Conservation (phyloP, 2,329 filamentous ascomycete genomes). For the Ceratocystis eucalypticola region DNA sequence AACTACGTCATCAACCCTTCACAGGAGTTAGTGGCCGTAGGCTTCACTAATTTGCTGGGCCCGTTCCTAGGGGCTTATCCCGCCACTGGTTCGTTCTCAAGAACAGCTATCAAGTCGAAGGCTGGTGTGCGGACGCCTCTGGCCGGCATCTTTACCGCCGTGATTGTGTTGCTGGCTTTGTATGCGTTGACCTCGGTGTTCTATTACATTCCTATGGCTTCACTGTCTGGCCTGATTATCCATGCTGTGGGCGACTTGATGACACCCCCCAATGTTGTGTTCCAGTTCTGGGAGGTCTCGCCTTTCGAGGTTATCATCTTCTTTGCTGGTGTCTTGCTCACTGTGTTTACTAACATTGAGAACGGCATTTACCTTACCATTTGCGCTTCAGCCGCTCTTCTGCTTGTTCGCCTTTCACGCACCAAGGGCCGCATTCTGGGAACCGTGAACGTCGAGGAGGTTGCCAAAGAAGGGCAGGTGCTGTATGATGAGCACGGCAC, state of each 20-base stretch:
- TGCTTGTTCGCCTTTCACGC: constrained; percentile 73
- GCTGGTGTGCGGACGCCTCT: constrained; percentile 86
- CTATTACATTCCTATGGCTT: constrained; percentile 78
- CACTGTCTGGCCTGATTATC: constrained; percentile 80
- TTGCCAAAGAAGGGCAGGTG: constrained; percentile 13
- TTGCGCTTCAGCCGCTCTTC: constrained; percentile 57
- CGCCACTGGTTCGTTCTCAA: constrained; percentile 87
- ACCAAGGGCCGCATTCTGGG: constrained; percentile 76
- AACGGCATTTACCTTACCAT: constrained; percentile 86
- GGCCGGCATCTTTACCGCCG: constrained; percentile 74
- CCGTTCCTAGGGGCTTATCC: constrained; percentile 80
- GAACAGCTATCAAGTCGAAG: constrained; percentile 94
- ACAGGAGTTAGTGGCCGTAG: constrained; percentile 90
- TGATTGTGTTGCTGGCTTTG: constrained; percentile 76
- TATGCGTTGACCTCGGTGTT: constrained; percentile 82
- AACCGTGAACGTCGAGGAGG: constrained; percentile 40
- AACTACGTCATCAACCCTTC: constrained; percentile 94
- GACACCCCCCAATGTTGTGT: constrained; percentile 78
- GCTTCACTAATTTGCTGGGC: constrained; percentile 75
- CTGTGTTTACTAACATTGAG: constrained; percentile 78
- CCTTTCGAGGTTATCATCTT: constrained; percentile 86
- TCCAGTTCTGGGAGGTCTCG: constrained; percentile 89
- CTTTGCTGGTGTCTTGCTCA: constrained; percentile 82
- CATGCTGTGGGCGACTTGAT: constrained; percentile 90
- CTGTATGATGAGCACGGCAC: constrained; percentile 14